A percentile compares a stretch with the other conserved stretches of the same genome.
Evolutionary conservation across 176 grass and related monocot genomes (phyloP).

Genomic region (Oryza glumipatula): DNA sequence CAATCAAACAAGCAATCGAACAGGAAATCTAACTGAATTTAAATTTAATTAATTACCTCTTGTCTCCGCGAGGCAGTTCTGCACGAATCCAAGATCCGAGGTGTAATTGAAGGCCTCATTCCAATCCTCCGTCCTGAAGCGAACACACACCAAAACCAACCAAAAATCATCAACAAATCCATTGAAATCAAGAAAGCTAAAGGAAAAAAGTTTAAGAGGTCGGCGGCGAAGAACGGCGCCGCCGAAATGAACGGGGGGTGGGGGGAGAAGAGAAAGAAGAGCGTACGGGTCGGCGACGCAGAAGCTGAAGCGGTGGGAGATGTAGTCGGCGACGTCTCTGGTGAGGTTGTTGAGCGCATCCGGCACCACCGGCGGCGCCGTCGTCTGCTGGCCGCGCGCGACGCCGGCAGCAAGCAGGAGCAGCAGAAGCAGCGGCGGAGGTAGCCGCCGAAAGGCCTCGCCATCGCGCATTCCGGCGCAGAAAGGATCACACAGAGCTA

Average conservation of each 20-base stretch:
- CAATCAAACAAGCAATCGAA: neutral
- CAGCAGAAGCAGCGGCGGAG: neutral
- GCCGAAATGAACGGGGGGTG: too few species aligned
- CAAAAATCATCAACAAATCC: neutral
- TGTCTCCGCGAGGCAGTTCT: slow-evolving; percentile 31
- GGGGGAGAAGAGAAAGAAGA: neutral
- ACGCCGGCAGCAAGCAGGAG: neutral
- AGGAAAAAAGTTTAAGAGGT: too few species aligned
- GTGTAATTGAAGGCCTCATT: slow-evolving; percentile 74
- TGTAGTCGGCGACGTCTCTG: slow-evolving; percentile 30
- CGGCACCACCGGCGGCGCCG: neutral
- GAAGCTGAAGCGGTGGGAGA: slow-evolving; percentile 55
- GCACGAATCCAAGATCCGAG: slow-evolving; percentile 49
- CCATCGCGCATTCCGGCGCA: slow-evolving; percentile 38
- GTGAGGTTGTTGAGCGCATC: slow-evolving; percentile 36
- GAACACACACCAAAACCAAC: neutral
- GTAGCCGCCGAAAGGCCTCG: neutral
- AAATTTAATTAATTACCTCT: slow-evolving; percentile 36
- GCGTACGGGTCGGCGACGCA: slow-evolving; percentile 64
- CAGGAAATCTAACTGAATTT: neutral
- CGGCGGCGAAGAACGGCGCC: neutral
- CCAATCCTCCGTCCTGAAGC: slow-evolving; percentile 51
- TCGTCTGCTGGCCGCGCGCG: slow-evolving; percentile 7
- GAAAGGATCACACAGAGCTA: neutral
- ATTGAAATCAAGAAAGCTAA: too few species aligned